A percentile compares a stretch with the other conserved stretches of the same genome.
Evolutionary conservation across 495 filamentous ascomycete genomes (phyloP).

Genomic region (Neurospora terricola): DNA sequence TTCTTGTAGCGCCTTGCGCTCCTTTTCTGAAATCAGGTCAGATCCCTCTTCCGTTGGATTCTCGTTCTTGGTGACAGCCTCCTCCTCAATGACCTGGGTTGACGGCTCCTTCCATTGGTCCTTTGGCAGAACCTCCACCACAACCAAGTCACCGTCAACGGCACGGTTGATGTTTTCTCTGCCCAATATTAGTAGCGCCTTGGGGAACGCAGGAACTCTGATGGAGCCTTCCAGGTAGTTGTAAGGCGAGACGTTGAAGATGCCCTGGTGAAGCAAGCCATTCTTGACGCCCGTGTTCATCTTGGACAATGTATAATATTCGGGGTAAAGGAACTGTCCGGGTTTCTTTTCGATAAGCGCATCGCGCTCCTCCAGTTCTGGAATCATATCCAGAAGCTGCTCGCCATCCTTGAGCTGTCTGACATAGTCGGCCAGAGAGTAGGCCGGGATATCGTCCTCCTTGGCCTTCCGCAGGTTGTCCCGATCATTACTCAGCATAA

Average conservation of each 20-base stretch:
- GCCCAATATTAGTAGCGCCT: slow-evolving; percentile 78
- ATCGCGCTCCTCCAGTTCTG: slow-evolving; percentile 56
- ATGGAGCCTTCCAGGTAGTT: slow-evolving; percentile 94
- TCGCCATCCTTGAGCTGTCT: slow-evolving; percentile 73
- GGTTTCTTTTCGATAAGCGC: slow-evolving; percentile 51
- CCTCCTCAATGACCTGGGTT: slow-evolving; percentile 91
- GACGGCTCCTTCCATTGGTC: slow-evolving; percentile 96
- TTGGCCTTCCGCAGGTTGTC: slow-evolving; percentile 79
- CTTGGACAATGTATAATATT: slow-evolving; percentile 83
- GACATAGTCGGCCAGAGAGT: slow-evolving; percentile 69
- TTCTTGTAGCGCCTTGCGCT: slow-evolving; percentile 76
- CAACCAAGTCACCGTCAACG: slow-evolving; percentile 82
- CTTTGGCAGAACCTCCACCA: slow-evolving; percentile 83
- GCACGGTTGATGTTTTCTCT: slow-evolving; percentile 93
- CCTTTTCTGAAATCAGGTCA: slow-evolving; percentile 71
- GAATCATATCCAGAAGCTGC: slow-evolving; percentile 89
- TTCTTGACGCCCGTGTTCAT: slow-evolving; percentile 86
- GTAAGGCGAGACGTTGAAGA: slow-evolving; percentile 93
- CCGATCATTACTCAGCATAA: slow-evolving; percentile 89
- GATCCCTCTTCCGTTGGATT: slow-evolving; percentile 69
- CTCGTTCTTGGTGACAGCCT: slow-evolving; percentile 84
- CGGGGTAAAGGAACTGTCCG: slow-evolving; percentile 64
- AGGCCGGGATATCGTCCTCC: slow-evolving; percentile 56
- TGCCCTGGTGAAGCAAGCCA: slow-evolving; percentile 81
- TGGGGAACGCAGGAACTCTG: slow-evolving; percentile 81